Evolutionary conservation across 1,284 basidiomycete genomes (phyloP).

Genomic region (Puccinia triticina): DNA sequence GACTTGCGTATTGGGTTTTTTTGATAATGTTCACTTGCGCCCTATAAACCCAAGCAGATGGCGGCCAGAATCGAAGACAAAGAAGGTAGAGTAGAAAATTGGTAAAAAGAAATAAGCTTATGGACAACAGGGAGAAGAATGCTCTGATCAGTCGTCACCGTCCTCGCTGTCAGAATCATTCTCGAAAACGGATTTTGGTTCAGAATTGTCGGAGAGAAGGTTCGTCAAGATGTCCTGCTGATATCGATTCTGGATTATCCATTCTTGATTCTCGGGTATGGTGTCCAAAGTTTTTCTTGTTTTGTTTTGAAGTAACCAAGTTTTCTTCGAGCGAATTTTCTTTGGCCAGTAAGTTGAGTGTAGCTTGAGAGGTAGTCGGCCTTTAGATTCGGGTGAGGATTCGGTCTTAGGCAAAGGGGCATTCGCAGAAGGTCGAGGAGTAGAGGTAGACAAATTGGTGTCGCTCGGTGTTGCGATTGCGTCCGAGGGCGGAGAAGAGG

Average conservation of each 20-base stretch:
- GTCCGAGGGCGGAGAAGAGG: neutral
- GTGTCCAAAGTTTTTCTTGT: conserved; percentile 18
- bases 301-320: neutral
- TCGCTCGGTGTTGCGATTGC: neutral
- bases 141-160: neutral
- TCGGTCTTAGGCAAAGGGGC: neutral
- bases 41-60: neutral
- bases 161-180: conserved; percentile 41
- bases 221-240: neutral
- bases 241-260: neutral
- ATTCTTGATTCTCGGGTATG: conserved; percentile 38
- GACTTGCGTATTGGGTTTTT: neutral
- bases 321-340: conserved; percentile 9
- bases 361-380: neutral
- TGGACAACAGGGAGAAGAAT: neutral
- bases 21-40: neutral
- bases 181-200: conserved; percentile 33
- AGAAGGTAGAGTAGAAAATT: neutral
- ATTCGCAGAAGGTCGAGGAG: neutral
- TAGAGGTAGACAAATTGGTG: neutral
- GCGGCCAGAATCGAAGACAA: neutral
- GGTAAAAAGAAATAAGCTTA: neutral
- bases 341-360: neutral
- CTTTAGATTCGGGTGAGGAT: neutral
- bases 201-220: neutral